Conservation (phyloP, 768 basidiomycete genomes). For the Galerina marginata region DNA sequence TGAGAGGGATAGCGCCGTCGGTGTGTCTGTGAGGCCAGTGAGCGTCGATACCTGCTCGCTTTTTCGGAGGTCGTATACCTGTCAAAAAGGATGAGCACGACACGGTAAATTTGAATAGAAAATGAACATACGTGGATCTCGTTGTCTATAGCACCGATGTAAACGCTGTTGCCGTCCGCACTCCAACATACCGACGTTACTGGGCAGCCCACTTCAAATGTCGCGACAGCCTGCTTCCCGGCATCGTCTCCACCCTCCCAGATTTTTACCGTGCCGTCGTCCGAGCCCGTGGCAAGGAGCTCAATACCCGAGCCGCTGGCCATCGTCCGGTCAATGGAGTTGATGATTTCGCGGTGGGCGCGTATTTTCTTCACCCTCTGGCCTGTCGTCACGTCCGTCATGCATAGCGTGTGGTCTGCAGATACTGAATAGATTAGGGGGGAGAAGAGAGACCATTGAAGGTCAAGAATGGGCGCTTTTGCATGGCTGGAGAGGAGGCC, state of each 20-base stretch:
- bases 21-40: slow-evolving; percentile 88
- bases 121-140: slow-evolving; percentile 82
- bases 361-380: slow-evolving; percentile 80
- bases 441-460: slow-evolving; percentile 85
- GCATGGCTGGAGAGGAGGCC: slow-evolving; percentile 81
- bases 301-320: slow-evolving; percentile 86
- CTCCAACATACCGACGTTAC: slow-evolving; percentile 94
- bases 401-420: slow-evolving; percentile 84
- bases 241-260: slow-evolving; percentile 90
- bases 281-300: slow-evolving; percentile 85
- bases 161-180: slow-evolving; percentile 87
- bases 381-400: slow-evolving; percentile 85
- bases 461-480: slow-evolving; percentile 91
- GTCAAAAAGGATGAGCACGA: slow-evolving; percentile 11
- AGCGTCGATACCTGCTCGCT: slow-evolving; percentile 80
- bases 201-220: slow-evolving; percentile 87
- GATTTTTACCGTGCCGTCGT: slow-evolving; percentile 89
- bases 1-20: slow-evolving; percentile 90
- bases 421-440: slow-evolving; percentile 81
- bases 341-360: slow-evolving; percentile 92
- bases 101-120: slow-evolving; percentile 1
- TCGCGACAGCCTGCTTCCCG: slow-evolving; percentile 73
- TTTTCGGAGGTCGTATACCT: slow-evolving; percentile 94
- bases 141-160: slow-evolving; percentile 94
- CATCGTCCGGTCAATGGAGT: slow-evolving; percentile 85